Conservation (phyloP, 2,329 filamentous ascomycete genomes). For the Xylaria sp. region DNA sequence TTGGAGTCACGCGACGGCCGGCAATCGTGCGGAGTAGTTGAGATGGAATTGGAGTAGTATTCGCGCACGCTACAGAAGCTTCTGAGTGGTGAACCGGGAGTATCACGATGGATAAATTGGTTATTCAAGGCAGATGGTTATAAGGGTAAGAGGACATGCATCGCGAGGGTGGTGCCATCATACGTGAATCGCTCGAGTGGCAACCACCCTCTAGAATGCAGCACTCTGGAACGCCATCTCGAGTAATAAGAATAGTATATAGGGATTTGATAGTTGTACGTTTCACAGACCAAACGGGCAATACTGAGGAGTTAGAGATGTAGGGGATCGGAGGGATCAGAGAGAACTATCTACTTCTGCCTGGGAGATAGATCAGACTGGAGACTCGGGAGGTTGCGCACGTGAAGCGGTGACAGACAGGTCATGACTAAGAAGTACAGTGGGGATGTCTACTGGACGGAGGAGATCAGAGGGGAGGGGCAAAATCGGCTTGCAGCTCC, state of each 20-base stretch:
- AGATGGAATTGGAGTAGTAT: conserved; percentile 9
- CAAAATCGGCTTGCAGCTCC: too few species aligned
- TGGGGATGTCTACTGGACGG: too few species aligned
- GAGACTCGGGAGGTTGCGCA: too few species aligned
- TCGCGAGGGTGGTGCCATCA: conserved; percentile 64
- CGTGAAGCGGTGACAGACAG: too few species aligned
- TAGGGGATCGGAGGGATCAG: not conserved
- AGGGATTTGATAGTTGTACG: not conserved
- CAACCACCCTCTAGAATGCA: conserved; percentile 62
- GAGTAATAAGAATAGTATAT: conserved; percentile 39
- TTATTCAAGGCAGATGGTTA: conserved; percentile 31
- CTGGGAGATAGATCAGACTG: too few species aligned
- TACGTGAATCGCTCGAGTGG: conserved; percentile 46
- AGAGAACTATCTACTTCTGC: too few species aligned
- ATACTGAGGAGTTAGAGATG: conserved; percentile 1
- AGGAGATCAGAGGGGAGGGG: not conserved
- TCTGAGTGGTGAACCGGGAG: conserved; percentile 13
- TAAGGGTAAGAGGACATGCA: conserved; percentile 42
- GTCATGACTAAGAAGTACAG: conserved; percentile 5
- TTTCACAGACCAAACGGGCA: not conserved
- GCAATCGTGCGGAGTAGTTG: conserved; percentile 25
- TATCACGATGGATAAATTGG: conserved; percentile 3
- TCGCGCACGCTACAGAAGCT: conserved; percentile 1
- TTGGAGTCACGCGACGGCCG: conserved; percentile 26
- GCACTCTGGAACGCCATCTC: conserved; percentile 53